Evolutionary conservation across 2,329 filamentous ascomycete genomes (phyloP), one percentile per base, ranked within the genome.

Genomic region (Colletotrichum graminicola): DNA sequence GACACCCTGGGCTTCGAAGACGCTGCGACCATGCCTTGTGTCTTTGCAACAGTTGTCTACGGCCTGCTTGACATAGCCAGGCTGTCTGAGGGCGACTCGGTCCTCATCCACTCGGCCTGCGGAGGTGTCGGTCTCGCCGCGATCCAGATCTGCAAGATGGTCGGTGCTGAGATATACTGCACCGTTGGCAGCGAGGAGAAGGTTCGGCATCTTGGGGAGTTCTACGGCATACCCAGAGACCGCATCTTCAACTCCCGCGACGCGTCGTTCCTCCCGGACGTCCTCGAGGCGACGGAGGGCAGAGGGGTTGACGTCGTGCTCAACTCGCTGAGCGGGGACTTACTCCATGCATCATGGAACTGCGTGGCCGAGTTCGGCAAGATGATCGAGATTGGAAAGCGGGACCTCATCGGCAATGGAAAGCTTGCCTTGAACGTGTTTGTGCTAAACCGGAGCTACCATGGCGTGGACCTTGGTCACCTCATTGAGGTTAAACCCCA

Each of bases 341-440:
- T 79, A 0, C 72, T 84, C 0, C 79, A 79, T 32, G 77, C 79
- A 6, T 79, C 82, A 0, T 85, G 80, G 81, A 69, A 77, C 2
- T 84, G 82, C 60, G 75, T 86, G 8, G 81, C 83, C 1, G 75
- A 77, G 11, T 82, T 80, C 54, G 84, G 82, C 1, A 77, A 75
- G 2, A 80, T 86, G 73, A 66, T 85, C 0, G 83, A 85, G 59
- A 80, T 85, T 29, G 82, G 82, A 5, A 81, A 82, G 68, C 75
- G 78, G 3, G 83, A 85, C 55, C 75, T 83, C 7, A 73, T 79
- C 11, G 79, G 79, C 1, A 80, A 81, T n/a, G 80, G 78, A 3
- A 75, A 77, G 4, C 77, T 87, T 1, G 80, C 82, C 2, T 84
- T 87, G 82, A 67, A 73, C n/a, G 54, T 56, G 11, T 74, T 74